Evolutionary conservation across 192 early-diverging fungal genomes (phyloP).

Genomic region (Diversispora epigaea): DNA sequence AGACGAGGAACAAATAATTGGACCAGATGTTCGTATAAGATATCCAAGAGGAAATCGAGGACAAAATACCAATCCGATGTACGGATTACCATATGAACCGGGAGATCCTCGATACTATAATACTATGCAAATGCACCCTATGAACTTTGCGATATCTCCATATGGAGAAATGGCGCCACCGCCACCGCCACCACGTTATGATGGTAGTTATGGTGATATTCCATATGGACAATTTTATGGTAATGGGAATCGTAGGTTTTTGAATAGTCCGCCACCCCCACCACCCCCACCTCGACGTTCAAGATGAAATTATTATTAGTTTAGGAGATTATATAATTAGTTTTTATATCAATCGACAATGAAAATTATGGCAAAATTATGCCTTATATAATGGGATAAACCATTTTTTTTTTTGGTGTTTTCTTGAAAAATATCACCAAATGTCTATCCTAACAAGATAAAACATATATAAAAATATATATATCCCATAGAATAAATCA

Average conservation of each 20-base stretch:
- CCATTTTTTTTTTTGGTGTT: too few species aligned
- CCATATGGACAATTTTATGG: slow-evolving; percentile 28
- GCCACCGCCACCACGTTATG: slow-evolving; percentile 28
- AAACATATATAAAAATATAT: too few species aligned
- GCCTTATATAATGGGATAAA: too few species aligned
- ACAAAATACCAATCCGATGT: slow-evolving; percentile 21
- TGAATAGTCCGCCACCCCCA: slow-evolving; percentile 22
- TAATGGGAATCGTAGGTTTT: slow-evolving; percentile 29
- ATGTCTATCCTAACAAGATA: too few species aligned
- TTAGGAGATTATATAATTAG: too few species aligned
- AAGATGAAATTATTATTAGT: slow-evolving; percentile 13
- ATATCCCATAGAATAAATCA: too few species aligned
- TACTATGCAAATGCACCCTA: slow-evolving; percentile 22
- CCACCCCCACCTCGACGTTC: slow-evolving; percentile 21
- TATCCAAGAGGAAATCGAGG: slow-evolving; percentile 24
- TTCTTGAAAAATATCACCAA: too few species aligned
- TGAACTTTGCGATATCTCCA: slow-evolving; percentile 25
- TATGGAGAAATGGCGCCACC: slow-evolving; percentile 21
- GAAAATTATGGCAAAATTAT: too few species aligned
- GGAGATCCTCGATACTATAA: slow-evolving; percentile 33
- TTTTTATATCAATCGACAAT: too few species aligned
- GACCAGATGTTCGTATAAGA: slow-evolving; percentile 16
- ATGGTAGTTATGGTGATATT: slow-evolving; percentile 34
- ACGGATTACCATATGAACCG: slow-evolving; percentile 28
- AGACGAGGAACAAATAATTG: slow-evolving; percentile 29